These are phyloP conservation scores for Sutorius eximius DNA, from an alignment of 1,284 basidiomycete genomes.

Conservation along the genomic window DNA sequence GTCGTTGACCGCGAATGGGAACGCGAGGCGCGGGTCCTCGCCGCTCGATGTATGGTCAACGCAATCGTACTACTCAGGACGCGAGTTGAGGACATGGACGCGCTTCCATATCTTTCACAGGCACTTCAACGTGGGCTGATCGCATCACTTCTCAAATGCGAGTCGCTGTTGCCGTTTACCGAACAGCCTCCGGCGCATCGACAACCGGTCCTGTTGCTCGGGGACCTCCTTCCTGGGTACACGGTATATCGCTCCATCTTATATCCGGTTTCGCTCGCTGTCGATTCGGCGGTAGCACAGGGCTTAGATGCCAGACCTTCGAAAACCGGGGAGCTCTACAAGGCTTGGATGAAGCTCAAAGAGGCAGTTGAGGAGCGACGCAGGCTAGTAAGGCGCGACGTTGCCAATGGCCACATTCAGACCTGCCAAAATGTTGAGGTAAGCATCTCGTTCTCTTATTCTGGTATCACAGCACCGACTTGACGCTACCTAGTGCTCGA, in stretches of 20 bases:
- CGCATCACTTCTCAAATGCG: slow-evolving; percentile 26
- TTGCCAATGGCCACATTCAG: slow-evolving; percentile 24
- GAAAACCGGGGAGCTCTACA: slow-evolving; percentile 19
- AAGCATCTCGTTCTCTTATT: background rate
- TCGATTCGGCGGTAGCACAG: slow-evolving; percentile 11
- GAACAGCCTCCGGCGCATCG: slow-evolving; percentile 13
- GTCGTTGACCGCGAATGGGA: slow-evolving; percentile 19
- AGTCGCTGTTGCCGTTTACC: slow-evolving; percentile 19
- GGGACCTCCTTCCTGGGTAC: slow-evolving; percentile 23
- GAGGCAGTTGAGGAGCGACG: slow-evolving; percentile 22
- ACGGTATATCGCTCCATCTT: slow-evolving; percentile 32
- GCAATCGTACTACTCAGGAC: slow-evolving; percentile 19
- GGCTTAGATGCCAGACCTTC: slow-evolving; percentile 13
- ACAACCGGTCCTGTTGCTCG: slow-evolving; percentile 14
- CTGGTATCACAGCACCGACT: background rate
- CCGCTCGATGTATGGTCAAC: slow-evolving; percentile 28
- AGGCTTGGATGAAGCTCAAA: slow-evolving; percentile 25
- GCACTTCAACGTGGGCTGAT: slow-evolving; percentile 26
- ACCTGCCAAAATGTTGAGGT: slow-evolving; percentile 30
- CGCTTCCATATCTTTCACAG: slow-evolving; percentile 25
- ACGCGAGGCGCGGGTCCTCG: slow-evolving; percentile 6
- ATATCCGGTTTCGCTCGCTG: slow-evolving; percentile 6
- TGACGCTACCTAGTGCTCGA: slow-evolving; percentile 27
- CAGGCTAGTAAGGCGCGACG: slow-evolving; percentile 17
- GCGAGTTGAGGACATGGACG: slow-evolving; percentile 29